A percentile compares a stretch with the other conserved stretches of the same genome.
Conservation (phyloP, 1,284 basidiomycete genomes). For the Leucoagaricus sp. region DNA sequence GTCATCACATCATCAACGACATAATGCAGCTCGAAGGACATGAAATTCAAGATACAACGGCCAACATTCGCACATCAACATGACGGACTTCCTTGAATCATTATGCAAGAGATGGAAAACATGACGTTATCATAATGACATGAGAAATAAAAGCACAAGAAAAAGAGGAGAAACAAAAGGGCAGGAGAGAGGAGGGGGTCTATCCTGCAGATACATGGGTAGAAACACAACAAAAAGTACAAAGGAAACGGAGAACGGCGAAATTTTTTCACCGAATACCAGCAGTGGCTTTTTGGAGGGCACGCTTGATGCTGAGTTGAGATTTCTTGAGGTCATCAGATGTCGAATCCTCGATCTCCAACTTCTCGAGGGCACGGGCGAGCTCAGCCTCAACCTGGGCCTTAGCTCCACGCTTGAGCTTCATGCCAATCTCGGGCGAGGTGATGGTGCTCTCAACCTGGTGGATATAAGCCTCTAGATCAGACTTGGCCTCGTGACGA, state of each 20-base stretch:
- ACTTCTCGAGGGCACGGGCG: slow-evolving; percentile 93
- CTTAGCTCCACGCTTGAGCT: slow-evolving; percentile 96
- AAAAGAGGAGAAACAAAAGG: slow-evolving; percentile 20
- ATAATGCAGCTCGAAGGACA: slow-evolving; percentile 11
- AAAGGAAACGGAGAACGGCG: slow-evolving; percentile 17
- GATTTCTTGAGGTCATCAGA: slow-evolving; percentile 94
- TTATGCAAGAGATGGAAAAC: slow-evolving; percentile 14
- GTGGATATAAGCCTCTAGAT: slow-evolving; percentile 95
- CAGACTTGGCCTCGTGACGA: slow-evolving; percentile 94
- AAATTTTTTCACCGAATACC: slow-evolving; percentile 65
- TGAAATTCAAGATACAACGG: neutral
- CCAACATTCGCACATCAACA: neutral
- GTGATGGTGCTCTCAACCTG: slow-evolving; percentile 93
- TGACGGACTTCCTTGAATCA: slow-evolving; percentile 7
- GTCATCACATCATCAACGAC: slow-evolving; percentile 11
- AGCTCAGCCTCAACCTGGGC: slow-evolving; percentile 93
- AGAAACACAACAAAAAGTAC: neutral
- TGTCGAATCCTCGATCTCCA: slow-evolving; percentile 92
- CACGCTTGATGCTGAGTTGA: slow-evolving; percentile 90
- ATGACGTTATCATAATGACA: slow-evolving; percentile 13
- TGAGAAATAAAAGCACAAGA: slow-evolving; percentile 17
- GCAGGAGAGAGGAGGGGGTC: slow-evolving; percentile 23
- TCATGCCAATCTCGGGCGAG: slow-evolving; percentile 93
- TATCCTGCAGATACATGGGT: slow-evolving; percentile 10
- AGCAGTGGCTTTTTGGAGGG: slow-evolving; percentile 93